phyloP scores from a whole-genome alignment of 768 basidiomycete species.

The Lentinula edodes region DNA sequence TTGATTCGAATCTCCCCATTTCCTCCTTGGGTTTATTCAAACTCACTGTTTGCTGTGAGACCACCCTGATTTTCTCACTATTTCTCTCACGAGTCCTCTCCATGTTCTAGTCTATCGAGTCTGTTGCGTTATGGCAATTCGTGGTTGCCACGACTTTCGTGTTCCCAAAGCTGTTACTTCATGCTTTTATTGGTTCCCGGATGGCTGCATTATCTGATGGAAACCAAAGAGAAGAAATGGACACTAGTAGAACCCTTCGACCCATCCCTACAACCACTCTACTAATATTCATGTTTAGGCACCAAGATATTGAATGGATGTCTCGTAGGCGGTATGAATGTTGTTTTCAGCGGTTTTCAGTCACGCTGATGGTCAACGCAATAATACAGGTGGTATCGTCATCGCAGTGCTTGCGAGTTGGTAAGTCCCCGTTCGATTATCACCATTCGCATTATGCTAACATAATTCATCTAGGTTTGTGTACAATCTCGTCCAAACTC shows the following conservation, averaged over 20 bases:
- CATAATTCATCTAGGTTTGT: constrained; percentile 45
- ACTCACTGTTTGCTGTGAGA: constrained; percentile 70
- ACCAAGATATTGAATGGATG: constrained; percentile 62
- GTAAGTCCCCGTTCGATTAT: constrained; percentile 33
- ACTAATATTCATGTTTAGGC: constrained; percentile 26
- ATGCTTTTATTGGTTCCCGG: constrained; percentile 74
- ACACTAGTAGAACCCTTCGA: constrained; percentile 46
- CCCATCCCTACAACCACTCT: not conserved
- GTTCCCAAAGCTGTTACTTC: constrained; percentile 66
- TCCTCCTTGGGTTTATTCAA: constrained; percentile 87
- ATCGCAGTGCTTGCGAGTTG: constrained; percentile 59
- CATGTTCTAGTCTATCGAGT: constrained; percentile 54
- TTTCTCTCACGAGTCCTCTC: not conserved
- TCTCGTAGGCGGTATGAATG: constrained; percentile 35
- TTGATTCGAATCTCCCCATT: constrained; percentile 78
- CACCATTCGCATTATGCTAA: constrained; percentile 6
- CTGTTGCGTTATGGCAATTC: constrained; percentile 75
- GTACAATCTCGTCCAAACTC: constrained; percentile 56
- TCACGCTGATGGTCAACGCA: not conserved
- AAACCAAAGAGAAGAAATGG: constrained; percentile 68
- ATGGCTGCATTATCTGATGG: constrained; percentile 75
- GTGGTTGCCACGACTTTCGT: constrained; percentile 64
- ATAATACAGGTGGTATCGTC: constrained; percentile 36
- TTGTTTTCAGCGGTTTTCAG: not conserved
- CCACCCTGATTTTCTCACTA: not conserved